Evolutionary conservation across 2,329 filamentous ascomycete species (phyloP).

Genomic region (Venturiaceae sp.): DNA sequence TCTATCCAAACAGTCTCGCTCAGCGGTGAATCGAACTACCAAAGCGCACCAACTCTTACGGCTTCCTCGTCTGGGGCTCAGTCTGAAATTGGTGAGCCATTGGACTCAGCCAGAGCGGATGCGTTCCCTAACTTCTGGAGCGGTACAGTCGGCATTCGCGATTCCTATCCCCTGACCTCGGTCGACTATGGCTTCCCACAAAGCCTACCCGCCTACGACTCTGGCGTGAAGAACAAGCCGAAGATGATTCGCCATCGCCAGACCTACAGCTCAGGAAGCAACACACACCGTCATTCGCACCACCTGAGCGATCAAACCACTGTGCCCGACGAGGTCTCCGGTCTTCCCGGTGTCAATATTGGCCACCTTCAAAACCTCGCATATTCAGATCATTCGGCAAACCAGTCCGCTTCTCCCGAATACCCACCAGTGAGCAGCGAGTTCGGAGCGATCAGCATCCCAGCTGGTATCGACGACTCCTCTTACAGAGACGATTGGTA

Average conservation of each 20-base stretch:
- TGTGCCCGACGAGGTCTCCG: neutral
- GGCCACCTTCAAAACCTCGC: slow-evolving; percentile 8
- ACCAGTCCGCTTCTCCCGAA: neutral
- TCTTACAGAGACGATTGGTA: neutral
- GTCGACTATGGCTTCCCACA: slow-evolving; percentile 18
- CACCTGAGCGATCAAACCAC: neutral
- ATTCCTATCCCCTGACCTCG: slow-evolving; percentile 18
- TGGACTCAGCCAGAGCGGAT: slow-evolving; percentile 18
- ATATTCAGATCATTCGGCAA: neutral
- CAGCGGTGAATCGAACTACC: slow-evolving; percentile 27
- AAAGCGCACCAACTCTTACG: slow-evolving; percentile 28
- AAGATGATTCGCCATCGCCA: slow-evolving; percentile 1
- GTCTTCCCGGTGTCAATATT: slow-evolving; percentile 1
- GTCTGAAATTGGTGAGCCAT: slow-evolving; percentile 27
- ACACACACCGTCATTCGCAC: neutral
- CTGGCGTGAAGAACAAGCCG: neutral
- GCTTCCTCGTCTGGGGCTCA: slow-evolving; percentile 27
- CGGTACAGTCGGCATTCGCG: slow-evolving; percentile 3
- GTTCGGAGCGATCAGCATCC: slow-evolving; percentile 2
- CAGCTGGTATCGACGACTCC: neutral
- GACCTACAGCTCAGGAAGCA: slow-evolving; percentile 4
- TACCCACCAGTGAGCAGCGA: neutral
- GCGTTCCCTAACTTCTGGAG: neutral
- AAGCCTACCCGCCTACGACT: slow-evolving; percentile 12
- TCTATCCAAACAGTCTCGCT: slow-evolving; percentile 27